A percentile compares a stretch with the other conserved stretches of the same genome.
phyloP scores from a whole-genome alignment of 2,329 filamentous ascomycete species.

The Chrysoporthe puriensis region DNA sequence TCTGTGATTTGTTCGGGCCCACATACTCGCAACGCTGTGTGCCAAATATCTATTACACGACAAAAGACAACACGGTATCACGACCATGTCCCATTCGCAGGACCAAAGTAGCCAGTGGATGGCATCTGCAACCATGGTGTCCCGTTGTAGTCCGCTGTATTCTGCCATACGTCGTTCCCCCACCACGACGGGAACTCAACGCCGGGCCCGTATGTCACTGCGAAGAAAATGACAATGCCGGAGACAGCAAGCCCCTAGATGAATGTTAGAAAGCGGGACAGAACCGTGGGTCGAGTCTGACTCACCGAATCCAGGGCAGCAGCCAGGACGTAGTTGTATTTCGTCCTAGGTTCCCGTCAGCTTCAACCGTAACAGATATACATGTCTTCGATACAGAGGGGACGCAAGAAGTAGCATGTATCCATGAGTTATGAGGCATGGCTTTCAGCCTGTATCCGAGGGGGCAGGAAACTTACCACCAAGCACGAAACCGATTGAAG shows the following conservation, averaged over 20 bases:
- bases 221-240: slow-evolving; percentile 42
- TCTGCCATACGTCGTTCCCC: slow-evolving; percentile 42
- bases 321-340: slow-evolving; percentile 46
- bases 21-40: not conserved
- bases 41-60: not conserved
- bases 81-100: slow-evolving; percentile 39
- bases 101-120: slow-evolving; percentile 39
- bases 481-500: slow-evolving; percentile 46
- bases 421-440: not conserved
- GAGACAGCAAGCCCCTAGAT: slow-evolving; percentile 37
- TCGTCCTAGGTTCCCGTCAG: slow-evolving; percentile 29
- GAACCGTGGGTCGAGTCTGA: not conserved
- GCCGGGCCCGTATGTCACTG: slow-evolving; percentile 39
- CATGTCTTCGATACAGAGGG: not conserved
- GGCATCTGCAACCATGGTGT: slow-evolving; percentile 39
- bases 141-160: slow-evolving; percentile 40
- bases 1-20: not conserved
- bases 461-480: slow-evolving; percentile 41
- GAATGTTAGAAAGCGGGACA: not conserved
- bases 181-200: slow-evolving; percentile 41
- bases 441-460: not conserved
- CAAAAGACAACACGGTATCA: slow-evolving; percentile 17
- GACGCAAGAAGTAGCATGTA: not conserved
- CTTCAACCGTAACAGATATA: not conserved
- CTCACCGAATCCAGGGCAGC: slow-evolving; percentile 37